Base-by-base conservation (phyloP, 176 grass and related monocot species). In the Guadua angustifolia region DNA sequence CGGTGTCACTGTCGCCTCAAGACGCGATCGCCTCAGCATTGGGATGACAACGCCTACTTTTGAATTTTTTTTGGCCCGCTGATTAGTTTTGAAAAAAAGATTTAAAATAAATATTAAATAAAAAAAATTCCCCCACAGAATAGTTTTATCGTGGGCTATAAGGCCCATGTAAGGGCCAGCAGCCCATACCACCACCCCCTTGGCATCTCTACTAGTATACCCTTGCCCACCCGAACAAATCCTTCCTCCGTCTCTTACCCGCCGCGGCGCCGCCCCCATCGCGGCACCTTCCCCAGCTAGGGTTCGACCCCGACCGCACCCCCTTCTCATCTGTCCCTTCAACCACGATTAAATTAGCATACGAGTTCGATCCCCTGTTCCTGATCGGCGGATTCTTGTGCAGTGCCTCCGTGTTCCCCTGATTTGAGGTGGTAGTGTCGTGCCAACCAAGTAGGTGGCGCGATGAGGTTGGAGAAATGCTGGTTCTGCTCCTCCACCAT, bases 391-490 rank as follows among this genome's bases (percentile, higher is more conserved):
- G 9, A 9, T 66, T 75, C 7, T 35, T 67, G 56, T 3, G 60
- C 64, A 21, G 14, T 19, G 25, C 66, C 17, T 24, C 13, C 21
- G 47, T 24, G 44, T 18, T 9, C 0, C 75, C 14, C 56, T 56
- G 4, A 18, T 73, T 64, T 7, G 3, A 42, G 36, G 33, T 4
- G 6, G 67, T 86, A 63, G 32, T n/a, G 42, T 66, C 7, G 40
- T 1, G 44, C 26, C 66, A 49, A 86, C 8, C 52, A 78, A 73
- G 78, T 78, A 75, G 74, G 56, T 73, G 59, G 74, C 85, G 60
- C 68, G 38, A 99, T 99, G 97, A 95, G 93, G 86, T 89, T 99
- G 89, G 93, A 99, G 91, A 99, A 95, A 89, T 99, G 97, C 81
- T 94, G 96, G 97, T 99, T 99, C 90, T 99, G 96, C 81, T 97